A percentile compares a stretch with the other conserved stretches of the same genome.
phyloP scores from a whole-genome alignment of 352 stramenopile species.

The Phytophthora aleatoria region DNA sequence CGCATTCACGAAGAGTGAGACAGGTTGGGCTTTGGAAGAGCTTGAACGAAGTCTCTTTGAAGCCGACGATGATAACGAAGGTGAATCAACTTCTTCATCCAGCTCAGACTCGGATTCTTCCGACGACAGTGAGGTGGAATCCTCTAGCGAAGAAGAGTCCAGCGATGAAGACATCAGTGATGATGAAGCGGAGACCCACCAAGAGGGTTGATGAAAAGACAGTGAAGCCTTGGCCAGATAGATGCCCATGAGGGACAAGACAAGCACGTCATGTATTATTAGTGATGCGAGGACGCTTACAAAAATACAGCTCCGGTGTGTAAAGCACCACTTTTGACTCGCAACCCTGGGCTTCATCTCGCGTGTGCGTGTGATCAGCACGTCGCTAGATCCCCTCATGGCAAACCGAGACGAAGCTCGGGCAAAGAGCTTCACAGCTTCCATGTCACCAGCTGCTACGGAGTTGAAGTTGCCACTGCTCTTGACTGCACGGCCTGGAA shows the following conservation, averaged over 20 bases:
- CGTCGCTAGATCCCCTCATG: slow-evolving; percentile 12
- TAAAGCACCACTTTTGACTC: slow-evolving; percentile 23
- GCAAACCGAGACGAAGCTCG: slow-evolving; percentile 23
- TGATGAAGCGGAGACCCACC: neutral
- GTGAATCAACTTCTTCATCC: slow-evolving; percentile 24
- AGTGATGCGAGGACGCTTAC: slow-evolving; percentile 24
- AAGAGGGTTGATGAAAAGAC: neutral
- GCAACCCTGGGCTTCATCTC: neutral
- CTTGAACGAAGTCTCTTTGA: slow-evolving; percentile 69
- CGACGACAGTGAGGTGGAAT: slow-evolving; percentile 35
- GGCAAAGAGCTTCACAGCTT: slow-evolving; percentile 18
- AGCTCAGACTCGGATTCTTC: slow-evolving; percentile 37
- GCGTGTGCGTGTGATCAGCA: neutral
- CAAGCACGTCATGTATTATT: slow-evolving; percentile 40
- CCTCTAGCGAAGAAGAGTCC: slow-evolving; percentile 37
- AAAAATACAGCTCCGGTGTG: slow-evolving; percentile 32
- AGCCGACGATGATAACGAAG: slow-evolving; percentile 30
- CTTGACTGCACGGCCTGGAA: slow-evolving; percentile 59
- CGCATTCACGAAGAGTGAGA: slow-evolving; percentile 70
- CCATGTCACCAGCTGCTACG: slow-evolving; percentile 1
- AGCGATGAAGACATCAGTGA: slow-evolving; percentile 16
- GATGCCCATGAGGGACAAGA: slow-evolving; percentile 8
- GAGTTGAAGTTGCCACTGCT: slow-evolving; percentile 53
- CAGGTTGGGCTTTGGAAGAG: slow-evolving; percentile 77
- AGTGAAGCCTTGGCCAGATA: slow-evolving; percentile 11